phyloP scores from a whole-genome alignment of 768 basidiomycete genomes.

The Boletus huronensis region DNA sequence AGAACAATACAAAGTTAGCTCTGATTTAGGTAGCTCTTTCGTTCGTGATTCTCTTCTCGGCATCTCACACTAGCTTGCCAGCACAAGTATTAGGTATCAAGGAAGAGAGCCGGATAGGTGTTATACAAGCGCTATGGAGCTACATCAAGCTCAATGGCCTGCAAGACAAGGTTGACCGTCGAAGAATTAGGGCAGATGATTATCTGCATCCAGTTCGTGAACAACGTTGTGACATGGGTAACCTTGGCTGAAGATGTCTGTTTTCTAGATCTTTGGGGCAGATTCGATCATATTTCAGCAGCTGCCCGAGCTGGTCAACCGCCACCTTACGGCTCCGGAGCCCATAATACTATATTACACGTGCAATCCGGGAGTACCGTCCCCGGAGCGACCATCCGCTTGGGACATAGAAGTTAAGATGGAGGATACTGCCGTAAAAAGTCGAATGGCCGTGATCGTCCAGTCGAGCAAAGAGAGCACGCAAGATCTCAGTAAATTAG shows the following conservation, averaged over 20 bases:
- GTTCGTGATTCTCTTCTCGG: not conserved
- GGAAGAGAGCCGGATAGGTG: slow-evolving; percentile 79
- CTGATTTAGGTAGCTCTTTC: slow-evolving; percentile 58
- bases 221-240: not conserved
- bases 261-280: slow-evolving; percentile 59
- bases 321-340: slow-evolving; percentile 71
- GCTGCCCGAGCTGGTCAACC: slow-evolving; percentile 82
- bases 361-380: slow-evolving; percentile 56
- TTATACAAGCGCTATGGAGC: slow-evolving; percentile 85
- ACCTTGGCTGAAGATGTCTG: not conserved
- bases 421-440: slow-evolving; percentile 75
- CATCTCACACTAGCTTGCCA: slow-evolving; percentile 23
- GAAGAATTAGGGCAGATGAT: slow-evolving; percentile 66
- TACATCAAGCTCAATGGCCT: slow-evolving; percentile 83
- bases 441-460: slow-evolving; percentile 68
- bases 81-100: slow-evolving; percentile 71
- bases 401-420: slow-evolving; percentile 89
- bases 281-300: slow-evolving; percentile 74
- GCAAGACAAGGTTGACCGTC: slow-evolving; percentile 79
- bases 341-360: slow-evolving; percentile 80
- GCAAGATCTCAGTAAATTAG: slow-evolving; percentile 65
- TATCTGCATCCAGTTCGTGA: slow-evolving; percentile 55
- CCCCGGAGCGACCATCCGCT: slow-evolving; percentile 69
- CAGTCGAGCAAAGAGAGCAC: slow-evolving; percentile 67
- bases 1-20: slow-evolving; percentile 76